Conservation (phyloP, 495 filamentous ascomycete species). For the Penicillium bialowiezense region DNA sequence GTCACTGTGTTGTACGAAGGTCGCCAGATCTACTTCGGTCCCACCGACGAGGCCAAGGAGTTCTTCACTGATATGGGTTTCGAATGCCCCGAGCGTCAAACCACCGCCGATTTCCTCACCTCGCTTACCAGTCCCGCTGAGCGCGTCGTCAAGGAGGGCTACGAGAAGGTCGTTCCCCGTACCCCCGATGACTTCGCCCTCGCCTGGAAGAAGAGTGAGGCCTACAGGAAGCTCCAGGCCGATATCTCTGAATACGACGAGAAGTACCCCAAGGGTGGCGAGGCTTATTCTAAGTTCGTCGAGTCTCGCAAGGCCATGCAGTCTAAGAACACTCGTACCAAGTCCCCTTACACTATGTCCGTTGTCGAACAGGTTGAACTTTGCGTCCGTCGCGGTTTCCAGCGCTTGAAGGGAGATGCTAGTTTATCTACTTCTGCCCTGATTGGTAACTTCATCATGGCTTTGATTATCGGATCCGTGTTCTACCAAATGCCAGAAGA, state of each 20-base stretch:
- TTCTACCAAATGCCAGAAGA: slow-evolving; percentile 72
- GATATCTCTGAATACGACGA: slow-evolving; percentile 56
- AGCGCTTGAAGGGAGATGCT: slow-evolving; percentile 68
- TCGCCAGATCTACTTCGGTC: slow-evolving; percentile 67
- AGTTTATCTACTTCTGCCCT: slow-evolving; percentile 69
- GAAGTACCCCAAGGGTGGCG: slow-evolving; percentile 38
- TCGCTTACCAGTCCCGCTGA: slow-evolving; percentile 68
- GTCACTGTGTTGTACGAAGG: slow-evolving; percentile 62
- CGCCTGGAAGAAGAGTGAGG: slow-evolving; percentile 56
- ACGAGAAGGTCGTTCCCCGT: slow-evolving; percentile 61
- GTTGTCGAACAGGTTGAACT: slow-evolving; percentile 46
- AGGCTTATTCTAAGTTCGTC: slow-evolving; percentile 37
- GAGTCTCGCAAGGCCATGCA: slow-evolving; percentile 44
- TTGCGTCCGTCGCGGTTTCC: slow-evolving; percentile 52
- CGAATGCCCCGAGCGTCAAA: slow-evolving; percentile 61
- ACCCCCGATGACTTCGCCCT: slow-evolving; percentile 70
- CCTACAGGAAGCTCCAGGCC: slow-evolving; percentile 47
- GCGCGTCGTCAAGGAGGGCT: slow-evolving; percentile 63
- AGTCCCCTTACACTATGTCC: slow-evolving; percentile 48
- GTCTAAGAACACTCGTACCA: slow-evolving; percentile 36
- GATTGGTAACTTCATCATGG: slow-evolving; percentile 78
- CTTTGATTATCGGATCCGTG: slow-evolving; percentile 81
- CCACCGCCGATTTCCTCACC: slow-evolving; percentile 73
- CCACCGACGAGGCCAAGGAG: slow-evolving; percentile 54
- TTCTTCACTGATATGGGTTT: slow-evolving; percentile 68